Evolutionary conservation across 2,329 filamentous ascomycete genomes (phyloP).

Genomic region (Nigrograna mackinnonii): DNA sequence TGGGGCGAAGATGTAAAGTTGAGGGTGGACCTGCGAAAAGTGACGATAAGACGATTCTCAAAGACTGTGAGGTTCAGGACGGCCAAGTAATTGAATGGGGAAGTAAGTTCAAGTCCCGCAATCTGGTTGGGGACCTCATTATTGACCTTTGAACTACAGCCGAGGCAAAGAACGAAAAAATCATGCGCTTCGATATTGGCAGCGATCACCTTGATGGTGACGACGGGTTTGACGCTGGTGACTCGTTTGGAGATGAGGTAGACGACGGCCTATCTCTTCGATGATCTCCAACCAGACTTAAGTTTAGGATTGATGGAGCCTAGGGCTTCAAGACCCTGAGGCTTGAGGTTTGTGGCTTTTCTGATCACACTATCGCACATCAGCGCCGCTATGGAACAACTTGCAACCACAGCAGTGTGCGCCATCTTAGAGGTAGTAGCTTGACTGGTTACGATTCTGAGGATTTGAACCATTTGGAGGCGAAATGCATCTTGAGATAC

Average conservation of each 20-base stretch:
- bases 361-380: no score
- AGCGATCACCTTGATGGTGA: slow-evolving; percentile 42
- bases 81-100: slow-evolving; percentile 79
- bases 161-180: slow-evolving; percentile 65
- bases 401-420: no score
- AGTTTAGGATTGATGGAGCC: no score
- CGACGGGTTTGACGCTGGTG: slow-evolving; percentile 14
- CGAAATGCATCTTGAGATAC: no score
- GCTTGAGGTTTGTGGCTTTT: no score
- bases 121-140: neutral
- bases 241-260: neutral
- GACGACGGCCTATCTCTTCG: slow-evolving; percentile 1
- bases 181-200: slow-evolving; percentile 55
- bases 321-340: no score
- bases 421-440: no score
- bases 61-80: slow-evolving; percentile 91
- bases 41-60: slow-evolving; percentile 60
- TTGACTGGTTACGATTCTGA: no score
- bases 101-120: slow-evolving; percentile 41
- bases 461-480: no score
- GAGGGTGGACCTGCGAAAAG: slow-evolving; percentile 69
- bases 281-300: no score
- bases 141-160: slow-evolving; percentile 25
- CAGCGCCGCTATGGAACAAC: no score
- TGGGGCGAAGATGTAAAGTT: slow-evolving; percentile 79